phyloP scores from a whole-genome alignment of 257 asterid species.

The Jacaranda mimosifolia region DNA sequence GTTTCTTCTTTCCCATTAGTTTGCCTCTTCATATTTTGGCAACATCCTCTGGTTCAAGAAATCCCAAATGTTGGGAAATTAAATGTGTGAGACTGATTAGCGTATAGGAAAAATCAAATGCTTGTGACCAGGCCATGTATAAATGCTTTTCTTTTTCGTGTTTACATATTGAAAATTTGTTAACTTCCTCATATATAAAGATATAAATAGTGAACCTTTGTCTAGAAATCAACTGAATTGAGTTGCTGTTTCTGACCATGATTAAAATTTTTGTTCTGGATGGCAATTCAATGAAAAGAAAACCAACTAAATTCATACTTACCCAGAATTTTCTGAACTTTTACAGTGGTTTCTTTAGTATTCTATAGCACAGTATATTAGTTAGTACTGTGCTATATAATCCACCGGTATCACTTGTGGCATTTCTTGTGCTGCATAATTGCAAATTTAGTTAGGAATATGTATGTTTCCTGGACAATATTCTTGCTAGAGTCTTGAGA shows the following conservation, averaged over 20 bases:
- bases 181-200: constrained; percentile 1
- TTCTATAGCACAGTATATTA: constrained; percentile 10
- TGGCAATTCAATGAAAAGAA: background rate
- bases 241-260: constrained; percentile 22
- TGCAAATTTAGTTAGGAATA: constrained; percentile 10
- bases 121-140: background rate
- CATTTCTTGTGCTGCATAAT: constrained; percentile 3
- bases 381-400: background rate
- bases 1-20: constrained; percentile 45
- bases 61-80: constrained; percentile 14
- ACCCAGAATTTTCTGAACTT: background rate
- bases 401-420: background rate
- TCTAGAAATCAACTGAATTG: background rate
- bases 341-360: background rate
- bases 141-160: background rate
- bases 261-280: constrained; percentile 3
- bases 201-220: constrained; percentile 1
- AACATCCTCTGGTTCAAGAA: constrained; percentile 15
- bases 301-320: constrained; percentile 14
- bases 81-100: constrained; percentile 21
- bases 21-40: constrained; percentile 24
- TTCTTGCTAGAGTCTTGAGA: constrained; percentile 25
- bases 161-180: background rate
- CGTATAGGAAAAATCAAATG: background rate
- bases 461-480: constrained; percentile 7